These are phyloP conservation scores for Kernera saxatilis DNA, from an alignment of 345 rosid species.

Conservation along the genomic window DNA sequence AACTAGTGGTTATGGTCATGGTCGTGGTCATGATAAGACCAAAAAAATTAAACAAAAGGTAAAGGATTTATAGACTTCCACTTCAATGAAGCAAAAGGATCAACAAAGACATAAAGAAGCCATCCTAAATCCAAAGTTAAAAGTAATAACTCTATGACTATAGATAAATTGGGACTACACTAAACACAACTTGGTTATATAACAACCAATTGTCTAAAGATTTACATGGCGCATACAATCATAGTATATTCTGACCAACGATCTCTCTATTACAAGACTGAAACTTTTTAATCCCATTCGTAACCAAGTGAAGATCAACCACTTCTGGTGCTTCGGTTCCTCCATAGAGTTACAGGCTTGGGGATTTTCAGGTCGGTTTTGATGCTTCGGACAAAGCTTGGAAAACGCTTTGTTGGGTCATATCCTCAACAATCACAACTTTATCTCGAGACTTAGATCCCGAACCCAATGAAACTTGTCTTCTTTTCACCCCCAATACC, in stretches of 20 bases:
- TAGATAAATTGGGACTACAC: neutral
- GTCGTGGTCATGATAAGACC: too few species aligned
- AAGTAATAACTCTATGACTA: neutral
- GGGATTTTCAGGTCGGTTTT: conserved; percentile 25
- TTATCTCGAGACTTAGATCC: conserved; percentile 93
- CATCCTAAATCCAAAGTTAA: neutral
- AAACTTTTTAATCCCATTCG: neutral
- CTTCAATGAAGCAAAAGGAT: neutral
- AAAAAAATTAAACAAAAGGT: too few species aligned
- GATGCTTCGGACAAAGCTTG: conserved; percentile 53
- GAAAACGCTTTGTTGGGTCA: conserved; percentile 48
- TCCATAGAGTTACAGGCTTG: conserved; percentile 1
- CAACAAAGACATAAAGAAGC: neutral
- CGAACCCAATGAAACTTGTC: conserved; percentile 74
- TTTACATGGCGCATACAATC: neutral
- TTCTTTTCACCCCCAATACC: conserved; percentile 79
- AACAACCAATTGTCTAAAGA: neutral
- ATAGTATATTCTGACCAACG: neutral
- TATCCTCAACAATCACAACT: conserved; percentile 76
- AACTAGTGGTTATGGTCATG: too few species aligned
- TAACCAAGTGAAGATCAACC: neutral
- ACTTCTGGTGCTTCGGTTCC: neutral
- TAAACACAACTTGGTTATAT: conserved; percentile 1
- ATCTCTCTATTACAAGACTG: neutral
- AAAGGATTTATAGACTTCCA: too few species aligned